Percentiles rank a stretch among this genome's conserved stretches.
Evolutionary conservation across 2,329 filamentous ascomycete species (phyloP).

Genomic region (Drechslera avenae): DNA sequence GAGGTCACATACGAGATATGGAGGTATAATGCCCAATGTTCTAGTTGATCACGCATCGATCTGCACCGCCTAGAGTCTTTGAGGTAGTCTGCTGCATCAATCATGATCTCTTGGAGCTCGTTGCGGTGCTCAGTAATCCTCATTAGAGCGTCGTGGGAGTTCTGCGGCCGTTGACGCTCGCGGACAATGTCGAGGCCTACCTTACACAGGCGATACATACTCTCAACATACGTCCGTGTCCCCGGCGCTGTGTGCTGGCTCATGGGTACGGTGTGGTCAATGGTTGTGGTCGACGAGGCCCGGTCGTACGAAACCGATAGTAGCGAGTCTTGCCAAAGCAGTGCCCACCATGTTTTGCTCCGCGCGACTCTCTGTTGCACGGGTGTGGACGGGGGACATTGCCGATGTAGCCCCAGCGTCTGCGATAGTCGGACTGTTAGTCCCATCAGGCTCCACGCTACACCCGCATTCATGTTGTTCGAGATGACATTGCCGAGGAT

Average conservation of each 20-base stretch:
- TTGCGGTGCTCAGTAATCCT: conserved; percentile 63
- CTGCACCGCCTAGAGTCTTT: conserved; percentile 59
- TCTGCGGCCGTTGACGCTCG: conserved; percentile 60
- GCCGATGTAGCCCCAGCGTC: conserved; percentile 64
- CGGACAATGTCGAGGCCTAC: conserved; percentile 66
- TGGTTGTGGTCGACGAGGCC: conserved; percentile 62
- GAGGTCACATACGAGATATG: conserved; percentile 67
- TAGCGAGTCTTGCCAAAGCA: conserved; percentile 68
- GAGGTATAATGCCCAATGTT: conserved; percentile 65
- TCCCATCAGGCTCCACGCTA: conserved; percentile 64
- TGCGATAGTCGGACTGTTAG: conserved; percentile 66
- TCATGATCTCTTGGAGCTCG: conserved; percentile 61
- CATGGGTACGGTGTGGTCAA: conserved; percentile 52
- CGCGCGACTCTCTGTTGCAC: conserved; percentile 50
- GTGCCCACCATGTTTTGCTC: conserved; percentile 60
- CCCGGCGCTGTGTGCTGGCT: conserved; percentile 53
- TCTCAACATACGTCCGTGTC: conserved; percentile 62
- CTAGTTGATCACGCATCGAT: conserved; percentile 59
- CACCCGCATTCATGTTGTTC: conserved; percentile 69
- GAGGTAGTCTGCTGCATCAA: conserved; percentile 63
- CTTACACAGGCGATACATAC: conserved; percentile 61
- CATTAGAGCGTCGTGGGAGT: conserved; percentile 59
- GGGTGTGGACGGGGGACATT: conserved; percentile 60
- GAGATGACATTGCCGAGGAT: conserved; percentile 67
- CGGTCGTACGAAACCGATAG: conserved; percentile 68